A percentile compares a stretch with the other conserved stretches of the same genome.
Conservation (phyloP, 176 grass and related monocot species). For the Typha latifolia region DNA sequence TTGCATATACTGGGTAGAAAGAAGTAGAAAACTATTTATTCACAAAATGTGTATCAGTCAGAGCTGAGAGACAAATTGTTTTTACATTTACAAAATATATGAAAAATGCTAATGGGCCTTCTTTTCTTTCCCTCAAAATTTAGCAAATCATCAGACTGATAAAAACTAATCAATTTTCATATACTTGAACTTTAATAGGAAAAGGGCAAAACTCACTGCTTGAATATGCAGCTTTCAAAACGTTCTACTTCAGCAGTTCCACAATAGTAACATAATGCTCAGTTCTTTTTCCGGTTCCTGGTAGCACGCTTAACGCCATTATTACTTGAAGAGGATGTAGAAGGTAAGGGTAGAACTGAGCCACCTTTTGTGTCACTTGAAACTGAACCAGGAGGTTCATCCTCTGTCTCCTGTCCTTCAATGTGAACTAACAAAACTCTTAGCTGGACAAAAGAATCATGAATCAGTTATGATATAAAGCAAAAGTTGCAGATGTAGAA, state of each 20-base stretch:
- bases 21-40: too few relatives aligned
- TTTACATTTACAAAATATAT: too few relatives aligned
- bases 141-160: too few relatives aligned
- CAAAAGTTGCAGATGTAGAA: not conserved
- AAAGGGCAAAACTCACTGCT: too few relatives aligned
- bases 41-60: too few relatives aligned
- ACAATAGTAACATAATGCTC: not conserved
- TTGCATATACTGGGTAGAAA: too few relatives aligned
- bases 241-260: not conserved
- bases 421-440: conserved; percentile 54
- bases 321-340: conserved; percentile 21
- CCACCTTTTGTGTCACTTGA: conserved; percentile 31
- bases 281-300: conserved; percentile 23
- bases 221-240: too few relatives aligned
- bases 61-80: too few relatives aligned
- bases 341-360: conserved; percentile 18
- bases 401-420: conserved; percentile 25
- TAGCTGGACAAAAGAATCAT: conserved; percentile 34
- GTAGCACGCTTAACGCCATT: conserved; percentile 9
- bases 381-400: conserved; percentile 20
- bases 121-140: too few relatives aligned
- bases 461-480: conserved; percentile 6
- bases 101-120: too few relatives aligned
- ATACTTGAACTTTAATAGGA: too few relatives aligned
- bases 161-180: too few relatives aligned